A percentile compares a stretch with the other conserved stretches of the same genome.
These are phyloP conservation scores for Wickerhamiella cacticola DNA, from an alignment of 805 yeast species.

Conservation along the genomic window DNA sequence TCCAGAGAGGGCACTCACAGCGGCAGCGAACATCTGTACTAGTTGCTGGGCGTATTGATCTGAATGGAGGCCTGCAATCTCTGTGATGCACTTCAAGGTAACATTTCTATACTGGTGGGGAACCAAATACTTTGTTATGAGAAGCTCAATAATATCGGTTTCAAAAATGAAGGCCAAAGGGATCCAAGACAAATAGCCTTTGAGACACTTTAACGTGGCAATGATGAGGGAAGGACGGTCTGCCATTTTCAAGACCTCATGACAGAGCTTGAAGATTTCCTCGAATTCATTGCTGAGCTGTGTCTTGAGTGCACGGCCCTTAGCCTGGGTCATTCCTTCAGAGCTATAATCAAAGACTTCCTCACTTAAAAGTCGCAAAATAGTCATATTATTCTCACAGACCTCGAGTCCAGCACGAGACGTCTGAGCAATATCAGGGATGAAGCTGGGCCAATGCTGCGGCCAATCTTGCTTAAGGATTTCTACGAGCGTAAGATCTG, in stretches of 20 bases:
- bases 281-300: constrained; percentile 85
- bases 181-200: constrained; percentile 88
- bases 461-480: constrained; percentile 99
- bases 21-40: constrained; percentile 52
- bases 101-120: constrained; percentile 72
- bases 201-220: constrained; percentile 71
- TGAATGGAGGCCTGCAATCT: constrained; percentile 59
- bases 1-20: constrained; percentile 55
- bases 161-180: constrained; percentile 84
- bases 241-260: constrained; percentile 83
- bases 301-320: constrained; percentile 66
- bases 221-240: constrained; percentile 69
- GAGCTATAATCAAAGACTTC: constrained; percentile 94
- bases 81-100: constrained; percentile 85
- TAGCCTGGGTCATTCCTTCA: constrained; percentile 94
- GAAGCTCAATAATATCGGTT: constrained; percentile 60
- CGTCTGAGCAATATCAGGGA: constrained; percentile 81
- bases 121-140: constrained; percentile 63
- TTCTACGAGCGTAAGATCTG: constrained; percentile 86
- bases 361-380: constrained; percentile 76
- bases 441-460: constrained; percentile 92
- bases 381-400: constrained; percentile 95
- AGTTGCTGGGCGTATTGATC: constrained; percentile 45
- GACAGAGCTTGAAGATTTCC: constrained; percentile 85
- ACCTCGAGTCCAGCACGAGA: constrained; percentile 79